phyloP scores from a whole-genome alignment of 768 basidiomycete species.

The Suillus occidentalis region DNA sequence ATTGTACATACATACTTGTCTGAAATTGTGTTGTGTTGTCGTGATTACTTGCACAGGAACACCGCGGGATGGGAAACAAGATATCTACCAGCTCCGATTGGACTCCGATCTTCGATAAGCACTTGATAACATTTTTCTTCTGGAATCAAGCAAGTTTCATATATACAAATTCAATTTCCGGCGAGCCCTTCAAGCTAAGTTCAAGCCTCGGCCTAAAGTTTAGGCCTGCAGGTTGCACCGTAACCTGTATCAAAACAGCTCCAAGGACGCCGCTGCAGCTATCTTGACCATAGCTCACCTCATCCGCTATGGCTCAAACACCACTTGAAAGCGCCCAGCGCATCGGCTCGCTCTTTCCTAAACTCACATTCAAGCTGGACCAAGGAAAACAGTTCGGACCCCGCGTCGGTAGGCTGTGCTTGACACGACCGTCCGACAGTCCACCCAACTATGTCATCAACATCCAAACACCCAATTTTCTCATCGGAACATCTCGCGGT shows the following conservation, averaged over 20 bases:
- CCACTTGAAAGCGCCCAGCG: background rate
- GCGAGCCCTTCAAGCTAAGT: no score
- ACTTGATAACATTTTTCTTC: background rate
- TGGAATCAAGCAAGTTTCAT: background rate
- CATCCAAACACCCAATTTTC: constrained; percentile 60
- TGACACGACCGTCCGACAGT: constrained; percentile 15
- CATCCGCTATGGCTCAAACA: background rate
- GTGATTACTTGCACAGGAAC: background rate
- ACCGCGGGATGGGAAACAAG: background rate
- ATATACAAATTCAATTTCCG: background rate
- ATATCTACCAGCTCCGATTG: background rate
- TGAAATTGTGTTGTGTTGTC: background rate
- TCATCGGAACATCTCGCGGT: constrained; percentile 70
- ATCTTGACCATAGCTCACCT: background rate
- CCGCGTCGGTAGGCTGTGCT: constrained; percentile 22
- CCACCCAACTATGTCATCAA: constrained; percentile 24
- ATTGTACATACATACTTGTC: no score
- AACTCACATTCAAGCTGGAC: constrained; percentile 20
- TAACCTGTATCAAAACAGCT: background rate
- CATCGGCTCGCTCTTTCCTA: constrained; percentile 9
- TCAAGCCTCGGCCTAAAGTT: no score
- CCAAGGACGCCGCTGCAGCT: background rate
- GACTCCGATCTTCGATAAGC: constrained; percentile 5
- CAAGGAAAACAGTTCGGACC: constrained; percentile 22
- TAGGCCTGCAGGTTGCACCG: no score